Conservation (phyloP, 805 yeast genomes). For the Sungouiella blattae region DNA sequence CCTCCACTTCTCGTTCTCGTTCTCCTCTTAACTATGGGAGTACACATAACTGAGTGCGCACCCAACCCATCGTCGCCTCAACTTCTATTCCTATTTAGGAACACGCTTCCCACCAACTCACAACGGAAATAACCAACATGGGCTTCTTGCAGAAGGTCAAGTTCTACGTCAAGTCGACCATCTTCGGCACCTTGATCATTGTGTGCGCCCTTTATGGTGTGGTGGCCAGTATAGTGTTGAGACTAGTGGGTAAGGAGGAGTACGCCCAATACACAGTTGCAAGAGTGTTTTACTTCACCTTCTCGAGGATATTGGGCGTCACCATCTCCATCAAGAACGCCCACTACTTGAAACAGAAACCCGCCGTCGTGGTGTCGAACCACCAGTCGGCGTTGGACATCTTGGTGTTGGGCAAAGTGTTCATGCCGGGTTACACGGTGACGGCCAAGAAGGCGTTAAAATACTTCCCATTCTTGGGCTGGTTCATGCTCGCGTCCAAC, state of each 20-base stretch:
- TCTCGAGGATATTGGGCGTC: conserved; percentile 64
- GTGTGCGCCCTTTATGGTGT: conserved; percentile 75
- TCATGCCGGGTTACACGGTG: conserved; percentile 86
- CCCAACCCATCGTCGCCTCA: too few relatives aligned
- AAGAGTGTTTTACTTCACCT: conserved; percentile 64
- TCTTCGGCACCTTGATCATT: conserved; percentile 48
- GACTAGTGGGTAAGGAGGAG: conserved; percentile 69
- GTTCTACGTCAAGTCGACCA: conserved; percentile 53
- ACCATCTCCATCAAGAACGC: conserved; percentile 61
- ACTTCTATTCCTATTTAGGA: too few relatives aligned
- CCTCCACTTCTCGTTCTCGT: too few relatives aligned
- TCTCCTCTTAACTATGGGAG: too few relatives aligned
- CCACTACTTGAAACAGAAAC: conserved; percentile 38
- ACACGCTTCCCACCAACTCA: too few relatives aligned
- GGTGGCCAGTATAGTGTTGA: conserved; percentile 62
- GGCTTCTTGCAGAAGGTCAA: conserved; percentile 27
- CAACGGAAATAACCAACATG: too few relatives aligned
- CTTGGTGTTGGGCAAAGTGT: conserved; percentile 72
- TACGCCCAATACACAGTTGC: conserved; percentile 90
- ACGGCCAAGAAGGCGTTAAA: conserved; percentile 86
- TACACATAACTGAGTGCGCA: too few relatives aligned
- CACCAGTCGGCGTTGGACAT: conserved; percentile 92
- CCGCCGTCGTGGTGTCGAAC: conserved; percentile 80
- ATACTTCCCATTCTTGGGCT: conserved; percentile 87
- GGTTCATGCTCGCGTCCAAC: conserved; percentile 93